Conservation (phyloP, 2,329 filamentous ascomycete species). For the Trichophyton equinum region DNA sequence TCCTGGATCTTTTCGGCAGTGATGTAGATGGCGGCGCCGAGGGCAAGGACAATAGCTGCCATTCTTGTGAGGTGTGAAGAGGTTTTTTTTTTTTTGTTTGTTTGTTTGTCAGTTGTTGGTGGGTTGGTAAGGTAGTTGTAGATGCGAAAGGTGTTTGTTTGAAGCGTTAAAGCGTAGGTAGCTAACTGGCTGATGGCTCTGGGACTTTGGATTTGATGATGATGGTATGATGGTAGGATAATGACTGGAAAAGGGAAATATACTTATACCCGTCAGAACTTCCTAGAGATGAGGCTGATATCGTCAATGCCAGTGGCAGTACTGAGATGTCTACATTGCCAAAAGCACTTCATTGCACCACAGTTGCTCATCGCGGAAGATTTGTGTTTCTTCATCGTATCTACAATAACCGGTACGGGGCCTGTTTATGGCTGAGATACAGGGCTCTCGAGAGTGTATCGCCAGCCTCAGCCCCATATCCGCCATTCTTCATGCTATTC, state of each 20-base stretch:
- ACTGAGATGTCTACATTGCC: background rate
- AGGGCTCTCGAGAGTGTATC: background rate
- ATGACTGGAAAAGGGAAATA: background rate
- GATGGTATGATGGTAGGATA: background rate
- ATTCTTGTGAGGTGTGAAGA: background rate
- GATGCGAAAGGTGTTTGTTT: background rate
- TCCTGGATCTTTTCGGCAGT: constrained; percentile 8
- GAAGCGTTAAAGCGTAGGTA: background rate
- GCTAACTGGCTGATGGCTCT: background rate
- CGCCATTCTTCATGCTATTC: background rate
- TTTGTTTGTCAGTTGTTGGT: too few species aligned
- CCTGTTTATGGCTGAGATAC: background rate
- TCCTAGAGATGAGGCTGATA: background rate
- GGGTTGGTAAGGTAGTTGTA: background rate
- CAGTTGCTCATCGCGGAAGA: background rate
- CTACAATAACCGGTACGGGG: background rate
- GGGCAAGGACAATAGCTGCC: constrained; percentile 6
- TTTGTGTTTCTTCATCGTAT: background rate
- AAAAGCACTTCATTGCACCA: background rate
- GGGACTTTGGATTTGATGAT: background rate
- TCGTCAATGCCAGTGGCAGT: background rate
- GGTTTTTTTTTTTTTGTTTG: too few species aligned
- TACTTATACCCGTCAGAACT: background rate
- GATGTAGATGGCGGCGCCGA: constrained; percentile 7
- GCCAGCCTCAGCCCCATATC: background rate